Percentiles rank a stretch among this genome's conserved stretches.
Evolutionary conservation across 768 basidiomycete genomes (phyloP).

Genomic region (Lentinula sp.): DNA sequence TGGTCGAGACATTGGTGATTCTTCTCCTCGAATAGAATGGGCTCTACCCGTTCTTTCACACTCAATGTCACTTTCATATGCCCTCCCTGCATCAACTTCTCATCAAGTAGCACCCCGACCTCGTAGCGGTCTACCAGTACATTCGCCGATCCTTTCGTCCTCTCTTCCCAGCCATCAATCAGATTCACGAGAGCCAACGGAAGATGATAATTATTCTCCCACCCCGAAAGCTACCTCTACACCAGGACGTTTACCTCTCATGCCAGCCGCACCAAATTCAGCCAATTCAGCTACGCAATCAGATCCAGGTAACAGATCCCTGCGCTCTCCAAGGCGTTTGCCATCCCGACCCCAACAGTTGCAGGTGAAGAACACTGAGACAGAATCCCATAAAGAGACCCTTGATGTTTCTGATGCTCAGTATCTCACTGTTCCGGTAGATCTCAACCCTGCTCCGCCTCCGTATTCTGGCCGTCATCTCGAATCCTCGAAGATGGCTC

Average conservation of each 20-base stretch:
- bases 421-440: conserved; percentile 1
- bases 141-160: neutral
- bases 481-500: neutral
- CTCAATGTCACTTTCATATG: neutral
- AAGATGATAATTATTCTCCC: no score
- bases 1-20: neutral
- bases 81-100: neutral
- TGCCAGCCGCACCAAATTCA: neutral
- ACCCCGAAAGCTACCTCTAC: neutral
- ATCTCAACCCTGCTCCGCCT: neutral
- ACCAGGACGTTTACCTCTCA: neutral
- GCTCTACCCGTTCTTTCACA: neutral
- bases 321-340: neutral
- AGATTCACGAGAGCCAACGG: neutral
- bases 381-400: neutral
- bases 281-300: neutral
- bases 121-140: neutral
- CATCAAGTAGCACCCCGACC: neutral
- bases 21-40: neutral
- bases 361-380: neutral
- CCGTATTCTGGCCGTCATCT: neutral
- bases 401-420: neutral
- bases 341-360: neutral
- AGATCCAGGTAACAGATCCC: neutral
- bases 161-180: neutral